A percentile compares a stretch with the other conserved stretches of the same genome.
Conservation (phyloP, 2,329 filamentous ascomycete genomes). For the Whalleya microplaca region DNA sequence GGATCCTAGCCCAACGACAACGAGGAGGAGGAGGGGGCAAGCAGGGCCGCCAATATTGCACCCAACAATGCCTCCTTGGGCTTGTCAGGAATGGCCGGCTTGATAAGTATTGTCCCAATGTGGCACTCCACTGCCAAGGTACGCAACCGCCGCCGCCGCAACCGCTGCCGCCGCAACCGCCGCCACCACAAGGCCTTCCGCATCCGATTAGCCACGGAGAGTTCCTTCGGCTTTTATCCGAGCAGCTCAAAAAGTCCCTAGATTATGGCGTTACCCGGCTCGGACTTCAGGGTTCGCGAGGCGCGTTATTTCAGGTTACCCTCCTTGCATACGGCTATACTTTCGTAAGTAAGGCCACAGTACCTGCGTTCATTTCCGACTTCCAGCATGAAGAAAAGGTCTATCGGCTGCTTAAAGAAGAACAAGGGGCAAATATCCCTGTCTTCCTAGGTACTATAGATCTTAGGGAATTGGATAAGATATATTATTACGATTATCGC, state of each 20-base stretch:
- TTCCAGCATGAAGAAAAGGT: constrained; percentile 42
- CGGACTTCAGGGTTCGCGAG: constrained; percentile 37
- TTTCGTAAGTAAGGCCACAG: constrained; percentile 47
- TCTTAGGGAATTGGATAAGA: constrained; percentile 37
- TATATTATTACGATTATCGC: constrained; percentile 39
- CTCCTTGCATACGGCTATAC: constrained; percentile 47
- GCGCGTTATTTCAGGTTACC: constrained; percentile 46
- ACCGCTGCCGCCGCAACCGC: too few species aligned
- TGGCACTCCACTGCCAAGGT: constrained; percentile 36
- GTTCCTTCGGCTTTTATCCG: constrained; percentile 37
- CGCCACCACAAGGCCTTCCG: background rate
- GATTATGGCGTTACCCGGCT: constrained; percentile 38
- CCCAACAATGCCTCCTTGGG: constrained; percentile 44
- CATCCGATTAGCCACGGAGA: constrained; percentile 36
- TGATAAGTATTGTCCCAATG: constrained; percentile 44
- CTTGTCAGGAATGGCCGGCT: constrained; percentile 36
- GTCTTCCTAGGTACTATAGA: constrained; percentile 45
- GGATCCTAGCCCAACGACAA: constrained; percentile 14
- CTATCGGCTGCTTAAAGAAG: constrained; percentile 38
- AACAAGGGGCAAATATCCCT: constrained; percentile 43
- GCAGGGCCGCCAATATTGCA: constrained; percentile 39
- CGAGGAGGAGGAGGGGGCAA: background rate
- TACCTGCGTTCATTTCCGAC: constrained; percentile 36
- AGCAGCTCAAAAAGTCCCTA: constrained; percentile 36
- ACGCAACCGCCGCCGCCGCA: too few species aligned